Conservation (phyloP, 768 basidiomycete genomes). For the Boletus sp. region DNA sequence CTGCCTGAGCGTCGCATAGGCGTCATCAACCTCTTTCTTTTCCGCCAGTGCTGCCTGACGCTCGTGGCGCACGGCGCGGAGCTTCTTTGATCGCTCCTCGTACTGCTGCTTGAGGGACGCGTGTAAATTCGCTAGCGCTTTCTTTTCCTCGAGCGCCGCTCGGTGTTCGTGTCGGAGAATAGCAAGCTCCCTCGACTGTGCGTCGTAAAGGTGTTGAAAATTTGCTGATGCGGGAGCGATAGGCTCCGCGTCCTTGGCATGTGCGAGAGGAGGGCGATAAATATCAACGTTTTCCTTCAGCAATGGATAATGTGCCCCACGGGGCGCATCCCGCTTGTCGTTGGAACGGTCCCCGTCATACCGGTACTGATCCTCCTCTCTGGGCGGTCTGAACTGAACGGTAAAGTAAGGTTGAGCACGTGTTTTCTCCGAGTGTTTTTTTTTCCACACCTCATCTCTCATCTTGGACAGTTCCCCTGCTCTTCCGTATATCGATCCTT, state of each 20-base stretch:
- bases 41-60: not conserved
- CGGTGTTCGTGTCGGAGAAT: conserved; percentile 3
- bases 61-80: conserved; percentile 1
- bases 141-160: conserved; percentile 5
- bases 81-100: conserved; percentile 7
- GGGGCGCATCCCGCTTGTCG: not conserved
- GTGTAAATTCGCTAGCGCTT: not conserved
- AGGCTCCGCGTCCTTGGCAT: not conserved
- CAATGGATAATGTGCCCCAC: not conserved
- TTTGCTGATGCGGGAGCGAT: not conserved
- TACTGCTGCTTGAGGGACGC: not conserved
- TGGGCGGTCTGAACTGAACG: not conserved
- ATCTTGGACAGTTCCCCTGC: not conserved
- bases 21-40: conserved; percentile 8
- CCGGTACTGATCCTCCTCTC: not conserved
- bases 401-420: not conserved
- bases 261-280: not conserved
- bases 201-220: not conserved
- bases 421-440: too few relatives aligned
- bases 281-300: not conserved
- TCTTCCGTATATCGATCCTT: not conserved
- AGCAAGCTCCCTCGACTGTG: conserved; percentile 5
- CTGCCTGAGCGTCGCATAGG: conserved; percentile 16
- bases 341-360: not conserved
- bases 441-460: not conserved